Base-by-base conservation (phyloP, 768 basidiomycete species). In the Hydnomerulius pinastri region DNA sequence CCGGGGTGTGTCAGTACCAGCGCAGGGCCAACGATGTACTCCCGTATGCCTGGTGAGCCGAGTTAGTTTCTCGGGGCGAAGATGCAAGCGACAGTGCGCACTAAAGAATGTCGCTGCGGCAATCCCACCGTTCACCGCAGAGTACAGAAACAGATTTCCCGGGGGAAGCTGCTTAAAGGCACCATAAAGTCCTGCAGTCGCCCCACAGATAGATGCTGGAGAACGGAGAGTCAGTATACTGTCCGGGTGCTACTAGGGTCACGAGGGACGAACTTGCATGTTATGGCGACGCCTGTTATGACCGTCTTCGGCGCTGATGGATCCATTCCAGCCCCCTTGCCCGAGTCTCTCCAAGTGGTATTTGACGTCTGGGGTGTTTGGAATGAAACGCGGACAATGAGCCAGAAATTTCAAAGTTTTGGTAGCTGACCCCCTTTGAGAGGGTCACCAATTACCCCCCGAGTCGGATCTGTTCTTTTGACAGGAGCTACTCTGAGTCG, bases 51-150 rank as follows among this genome's bases (percentile, higher is more conserved):
- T 93, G 55, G 13, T 44, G 39, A 25, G 43, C 32, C 28, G 15
- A 23, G 29, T 54, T 40, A 44, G 43, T 56, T 13, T 0, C 41
- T 38, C 21, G 29, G 3, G 21, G 28, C 4, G 15, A 11, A 27
- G 8, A 38, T 15, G 11, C 1, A 13, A 7, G 21, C 40, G 20
- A 36, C 4, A 25, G 51, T 25, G 72, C 86, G 46, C 51, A 92
- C 92, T 78, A 68, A 94, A 93, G 71, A 94, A 94, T 0, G 83
- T 79, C 8, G 81, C 75, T 6, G 87, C 83, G 9, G 81, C 85
- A 15, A 92, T 71, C 20, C 82, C 83, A 39, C 84, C 82, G 62
- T 93, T 93, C 18, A 88, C 54, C 15, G 82, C 85, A 50, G 91
- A 80, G 30, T 82, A 78, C 10, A 78, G 60, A 25, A 84, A 78